These are phyloP conservation scores for Gossypium aridum DNA, from an alignment of 441 rosid species.

Conservation along the genomic window DNA sequence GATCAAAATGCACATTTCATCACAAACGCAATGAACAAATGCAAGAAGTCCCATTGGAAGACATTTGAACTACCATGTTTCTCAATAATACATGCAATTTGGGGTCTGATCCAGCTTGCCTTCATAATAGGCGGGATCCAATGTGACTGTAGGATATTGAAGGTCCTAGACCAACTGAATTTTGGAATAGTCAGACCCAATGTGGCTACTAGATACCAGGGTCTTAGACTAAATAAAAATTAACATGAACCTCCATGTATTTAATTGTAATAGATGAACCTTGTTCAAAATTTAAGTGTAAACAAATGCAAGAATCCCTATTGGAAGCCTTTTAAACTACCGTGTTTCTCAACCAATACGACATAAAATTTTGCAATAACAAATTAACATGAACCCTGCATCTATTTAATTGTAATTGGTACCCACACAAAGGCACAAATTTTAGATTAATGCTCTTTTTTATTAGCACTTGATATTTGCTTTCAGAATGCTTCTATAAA, in stretches of 20 bases:
- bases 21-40: conserved; percentile 5
- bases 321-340: not conserved
- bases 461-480: not conserved
- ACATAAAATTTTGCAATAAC: not conserved
- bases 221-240: not conserved
- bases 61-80: not conserved
- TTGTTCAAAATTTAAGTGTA: too few species aligned
- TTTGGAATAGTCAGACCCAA: too few species aligned
- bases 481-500: not conserved
- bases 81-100: not conserved
- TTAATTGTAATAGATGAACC: not conserved
- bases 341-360: not conserved
- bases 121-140: too few species aligned
- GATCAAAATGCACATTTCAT: conserved; percentile 13
- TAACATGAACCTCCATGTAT: not conserved
- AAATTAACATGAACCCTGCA: not conserved
- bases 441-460: not conserved
- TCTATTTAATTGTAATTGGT: not conserved
- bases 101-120: too few species aligned
- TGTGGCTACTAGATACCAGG: too few species aligned
- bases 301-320: conserved; percentile 9
- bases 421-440: not conserved
- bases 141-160: too few species aligned
- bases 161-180: too few species aligned
- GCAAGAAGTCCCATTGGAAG: conserved; percentile 1